Percentiles rank a stretch among this genome's conserved stretches.
These are phyloP conservation scores for Penicillium sp. DNA, from an alignment of 2,329 filamentous ascomycete species.

Conservation along the genomic window DNA sequence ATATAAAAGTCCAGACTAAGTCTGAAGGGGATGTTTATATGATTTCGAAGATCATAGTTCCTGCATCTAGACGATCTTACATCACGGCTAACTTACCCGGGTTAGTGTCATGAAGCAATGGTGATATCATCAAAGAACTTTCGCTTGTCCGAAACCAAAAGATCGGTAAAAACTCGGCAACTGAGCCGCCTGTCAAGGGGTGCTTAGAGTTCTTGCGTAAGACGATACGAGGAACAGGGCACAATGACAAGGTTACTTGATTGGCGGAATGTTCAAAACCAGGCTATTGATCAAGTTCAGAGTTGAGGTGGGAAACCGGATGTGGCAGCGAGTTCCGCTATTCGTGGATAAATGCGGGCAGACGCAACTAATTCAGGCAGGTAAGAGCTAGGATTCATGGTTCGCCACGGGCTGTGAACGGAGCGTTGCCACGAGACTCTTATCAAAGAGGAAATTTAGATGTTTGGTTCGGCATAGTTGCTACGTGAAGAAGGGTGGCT, in stretches of 20 bases:
- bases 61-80: not conserved
- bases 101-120: slow-evolving; percentile 2
- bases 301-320: not conserved
- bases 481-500: not conserved
- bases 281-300: not conserved
- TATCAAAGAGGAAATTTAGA: not conserved
- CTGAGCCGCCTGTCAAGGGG: not conserved
- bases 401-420: not conserved
- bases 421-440: not conserved
- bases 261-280: not conserved
- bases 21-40: not conserved
- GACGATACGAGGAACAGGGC: not conserved
- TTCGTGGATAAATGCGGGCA: not conserved
- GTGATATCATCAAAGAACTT: not conserved
- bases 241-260: not conserved
- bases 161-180: not conserved
- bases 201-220: not conserved
- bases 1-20: not conserved
- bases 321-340: not conserved
- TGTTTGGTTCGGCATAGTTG: not conserved
- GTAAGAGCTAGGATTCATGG: not conserved
- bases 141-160: not conserved
- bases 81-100: not conserved
- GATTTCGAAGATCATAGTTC: not conserved
- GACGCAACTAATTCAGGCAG: not conserved